Conservation (phyloP, 2,329 filamentous ascomycete species). For the Pyricularia sp. region DNA sequence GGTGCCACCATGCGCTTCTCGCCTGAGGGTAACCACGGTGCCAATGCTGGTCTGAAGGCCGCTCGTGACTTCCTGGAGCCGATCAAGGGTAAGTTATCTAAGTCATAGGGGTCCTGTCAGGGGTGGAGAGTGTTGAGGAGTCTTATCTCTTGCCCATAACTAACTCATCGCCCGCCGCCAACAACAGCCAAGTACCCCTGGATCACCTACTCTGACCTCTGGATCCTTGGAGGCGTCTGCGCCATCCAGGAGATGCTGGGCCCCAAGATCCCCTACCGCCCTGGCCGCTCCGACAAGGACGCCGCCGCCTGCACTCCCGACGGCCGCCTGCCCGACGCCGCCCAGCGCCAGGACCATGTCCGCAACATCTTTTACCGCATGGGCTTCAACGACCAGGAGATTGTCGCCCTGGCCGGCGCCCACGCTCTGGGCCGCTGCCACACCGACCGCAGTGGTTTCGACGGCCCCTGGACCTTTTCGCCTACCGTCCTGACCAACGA, state of each 20-base stretch:
- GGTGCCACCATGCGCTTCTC: slow-evolving; percentile 94
- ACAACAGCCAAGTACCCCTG: slow-evolving; percentile 65
- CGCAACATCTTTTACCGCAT: slow-evolving; percentile 90
- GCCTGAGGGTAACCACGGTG: slow-evolving; percentile 79
- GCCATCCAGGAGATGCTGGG: slow-evolving; percentile 95
- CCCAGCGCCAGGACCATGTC: slow-evolving; percentile 68
- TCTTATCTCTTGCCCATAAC: not conserved
- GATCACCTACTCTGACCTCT: slow-evolving; percentile 94
- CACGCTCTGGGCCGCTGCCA: slow-evolving; percentile 84
- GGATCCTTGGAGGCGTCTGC: slow-evolving; percentile 77
- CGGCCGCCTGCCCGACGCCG: slow-evolving; percentile 62
- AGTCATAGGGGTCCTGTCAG: not conserved
- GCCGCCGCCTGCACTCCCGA: slow-evolving; percentile 80
- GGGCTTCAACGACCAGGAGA: slow-evolving; percentile 96
- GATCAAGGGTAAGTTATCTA: slow-evolving; percentile 57
- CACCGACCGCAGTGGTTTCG: slow-evolving; percentile 73
- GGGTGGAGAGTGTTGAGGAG: not conserved
- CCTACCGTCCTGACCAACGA: slow-evolving; percentile 90
- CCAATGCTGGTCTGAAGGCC: slow-evolving; percentile 77
- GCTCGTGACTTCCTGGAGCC: slow-evolving; percentile 91
- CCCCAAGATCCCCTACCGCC: slow-evolving; percentile 74
- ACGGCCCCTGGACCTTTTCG: slow-evolving; percentile 85
- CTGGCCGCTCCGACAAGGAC: slow-evolving; percentile 72
- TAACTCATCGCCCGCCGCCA: slow-evolving; percentile 9
- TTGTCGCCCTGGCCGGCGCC: slow-evolving; percentile 76